Evolutionary conservation across 1,284 basidiomycete species (phyloP).

Genomic region (Ustilago sp.): DNA sequence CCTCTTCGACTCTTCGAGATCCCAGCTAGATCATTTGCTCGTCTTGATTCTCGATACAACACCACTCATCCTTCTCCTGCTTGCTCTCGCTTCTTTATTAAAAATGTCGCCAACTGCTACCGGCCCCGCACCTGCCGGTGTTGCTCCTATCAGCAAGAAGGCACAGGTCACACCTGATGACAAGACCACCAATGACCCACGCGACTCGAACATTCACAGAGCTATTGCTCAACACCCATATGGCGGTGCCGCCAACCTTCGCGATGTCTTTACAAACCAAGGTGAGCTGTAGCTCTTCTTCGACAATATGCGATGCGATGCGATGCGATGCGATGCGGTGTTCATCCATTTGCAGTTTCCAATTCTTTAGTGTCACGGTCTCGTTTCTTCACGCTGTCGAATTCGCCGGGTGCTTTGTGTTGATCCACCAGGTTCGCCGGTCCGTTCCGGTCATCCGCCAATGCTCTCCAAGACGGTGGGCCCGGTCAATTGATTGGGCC

Average conservation of each 20-base stretch:
- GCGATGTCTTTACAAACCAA: slow-evolving; percentile 64
- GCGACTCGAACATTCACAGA: slow-evolving; percentile 51
- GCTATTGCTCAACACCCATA: slow-evolving; percentile 50
- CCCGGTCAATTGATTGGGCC: slow-evolving; percentile 16
- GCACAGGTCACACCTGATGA: slow-evolving; percentile 50
- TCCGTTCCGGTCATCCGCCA: neutral
- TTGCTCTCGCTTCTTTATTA: neutral
- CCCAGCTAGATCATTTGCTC: neutral
- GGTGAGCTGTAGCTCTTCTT: slow-evolving; percentile 41
- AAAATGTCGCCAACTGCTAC: slow-evolving; percentile 19
- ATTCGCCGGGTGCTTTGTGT: neutral
- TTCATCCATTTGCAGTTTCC: neutral
- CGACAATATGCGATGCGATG: neutral
- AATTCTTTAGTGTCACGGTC: neutral
- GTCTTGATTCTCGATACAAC: neutral
- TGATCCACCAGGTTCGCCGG: neutral
- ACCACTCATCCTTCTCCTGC: neutral
- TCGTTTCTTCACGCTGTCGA: neutral
- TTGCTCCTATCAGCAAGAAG: slow-evolving; percentile 22
- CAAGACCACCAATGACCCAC: slow-evolving; percentile 56
- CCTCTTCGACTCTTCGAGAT: no score
- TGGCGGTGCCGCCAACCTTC: slow-evolving; percentile 60
- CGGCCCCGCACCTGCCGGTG: slow-evolving; percentile 4
- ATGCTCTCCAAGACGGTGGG: neutral
- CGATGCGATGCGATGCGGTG: neutral